A percentile compares a stretch with the other conserved stretches of the same genome.
Evolutionary conservation across 345 rosid species (phyloP).

Genomic region (Capsella bursapastoris): DNA sequence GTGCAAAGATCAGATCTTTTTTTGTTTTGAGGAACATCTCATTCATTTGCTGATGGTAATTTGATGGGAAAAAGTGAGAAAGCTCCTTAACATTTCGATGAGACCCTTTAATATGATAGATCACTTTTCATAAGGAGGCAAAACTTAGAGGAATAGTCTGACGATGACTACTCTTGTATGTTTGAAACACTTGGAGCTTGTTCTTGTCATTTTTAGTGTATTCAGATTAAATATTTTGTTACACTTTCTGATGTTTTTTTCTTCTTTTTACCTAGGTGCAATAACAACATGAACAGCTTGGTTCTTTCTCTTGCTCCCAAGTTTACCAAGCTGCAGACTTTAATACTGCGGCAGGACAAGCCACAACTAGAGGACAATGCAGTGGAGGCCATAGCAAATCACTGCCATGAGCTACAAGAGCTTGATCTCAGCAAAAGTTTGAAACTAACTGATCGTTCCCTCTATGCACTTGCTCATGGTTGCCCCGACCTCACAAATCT

Average conservation of each 20-base stretch:
- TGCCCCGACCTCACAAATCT: slow-evolving; percentile 81
- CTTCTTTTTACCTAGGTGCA: slow-evolving; percentile 60
- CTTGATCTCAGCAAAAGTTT: slow-evolving; percentile 98
- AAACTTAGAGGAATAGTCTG: not conserved
- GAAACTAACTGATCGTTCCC: slow-evolving; percentile 72
- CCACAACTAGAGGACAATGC: slow-evolving; percentile 89
- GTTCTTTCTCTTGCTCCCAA: slow-evolving; percentile 86
- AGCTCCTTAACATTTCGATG: not conserved
- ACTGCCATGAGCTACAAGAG: slow-evolving; percentile 81
- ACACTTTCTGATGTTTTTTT: not conserved
- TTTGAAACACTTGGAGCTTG: not conserved
- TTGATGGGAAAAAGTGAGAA: not conserved
- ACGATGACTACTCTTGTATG: not conserved
- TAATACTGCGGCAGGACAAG: slow-evolving; percentile 82
- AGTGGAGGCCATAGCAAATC: slow-evolving; percentile 74
- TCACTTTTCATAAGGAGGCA: not conserved
- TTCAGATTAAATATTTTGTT: not conserved
- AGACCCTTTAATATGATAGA: not conserved
- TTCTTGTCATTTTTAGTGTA: not conserved
- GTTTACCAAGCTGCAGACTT: slow-evolving; percentile 69
- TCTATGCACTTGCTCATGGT: slow-evolving; percentile 78
- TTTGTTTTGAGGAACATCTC: slow-evolving; percentile 2
- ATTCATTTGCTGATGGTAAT: not conserved
- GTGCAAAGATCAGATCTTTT: slow-evolving; percentile 23
- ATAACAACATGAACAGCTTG: slow-evolving; percentile 77